Percentiles rank a stretch among this genome's conserved stretches.
These are phyloP conservation scores for Ogataea siamensis DNA, from an alignment of 805 yeast genomes.

Conservation along the genomic window DNA sequence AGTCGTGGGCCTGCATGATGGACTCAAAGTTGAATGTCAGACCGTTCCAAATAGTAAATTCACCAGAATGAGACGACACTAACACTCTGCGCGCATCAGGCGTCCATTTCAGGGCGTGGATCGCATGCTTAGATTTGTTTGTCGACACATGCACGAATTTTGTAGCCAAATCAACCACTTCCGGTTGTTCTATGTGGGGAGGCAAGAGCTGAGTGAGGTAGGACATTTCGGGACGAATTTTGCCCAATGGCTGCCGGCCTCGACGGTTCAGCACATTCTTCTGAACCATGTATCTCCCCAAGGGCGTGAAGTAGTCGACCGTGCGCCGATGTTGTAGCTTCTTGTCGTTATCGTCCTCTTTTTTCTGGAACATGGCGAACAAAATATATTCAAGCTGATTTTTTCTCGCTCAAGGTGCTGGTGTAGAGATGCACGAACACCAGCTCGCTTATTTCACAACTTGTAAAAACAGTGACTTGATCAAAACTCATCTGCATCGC, in stretches of 20 bases:
- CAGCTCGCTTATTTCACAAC: neutral
- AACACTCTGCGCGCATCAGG: conserved; percentile 91
- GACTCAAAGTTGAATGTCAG: conserved; percentile 93
- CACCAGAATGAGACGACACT: conserved; percentile 91
- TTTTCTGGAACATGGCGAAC: conserved; percentile 6
- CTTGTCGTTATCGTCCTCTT: conserved; percentile 18
- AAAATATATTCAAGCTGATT: neutral
- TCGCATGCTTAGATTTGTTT: conserved; percentile 88
- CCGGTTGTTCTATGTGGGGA: conserved; percentile 47
- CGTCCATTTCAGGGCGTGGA: conserved; percentile 90
- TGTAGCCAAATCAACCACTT: conserved; percentile 62
- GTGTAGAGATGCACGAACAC: conserved; percentile 8
- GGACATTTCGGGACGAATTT: conserved; percentile 65
- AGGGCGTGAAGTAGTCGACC: conserved; percentile 73
- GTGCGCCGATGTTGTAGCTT: conserved; percentile 53
- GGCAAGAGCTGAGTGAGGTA: conserved; percentile 65
- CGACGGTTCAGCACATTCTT: conserved; percentile 44
- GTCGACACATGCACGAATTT: conserved; percentile 89
- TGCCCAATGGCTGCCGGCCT: conserved; percentile 41
- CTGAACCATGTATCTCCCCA: conserved; percentile 60
- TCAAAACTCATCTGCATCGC: too few relatives aligned
- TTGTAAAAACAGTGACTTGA: too few relatives aligned
- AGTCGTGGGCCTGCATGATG: conserved; percentile 97
- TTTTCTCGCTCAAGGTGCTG: too few relatives aligned
- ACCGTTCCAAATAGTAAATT: conserved; percentile 96